Evolutionary conservation across 345 rosid species (phyloP).

Genomic region (Euphorbia pulcherrima): DNA sequence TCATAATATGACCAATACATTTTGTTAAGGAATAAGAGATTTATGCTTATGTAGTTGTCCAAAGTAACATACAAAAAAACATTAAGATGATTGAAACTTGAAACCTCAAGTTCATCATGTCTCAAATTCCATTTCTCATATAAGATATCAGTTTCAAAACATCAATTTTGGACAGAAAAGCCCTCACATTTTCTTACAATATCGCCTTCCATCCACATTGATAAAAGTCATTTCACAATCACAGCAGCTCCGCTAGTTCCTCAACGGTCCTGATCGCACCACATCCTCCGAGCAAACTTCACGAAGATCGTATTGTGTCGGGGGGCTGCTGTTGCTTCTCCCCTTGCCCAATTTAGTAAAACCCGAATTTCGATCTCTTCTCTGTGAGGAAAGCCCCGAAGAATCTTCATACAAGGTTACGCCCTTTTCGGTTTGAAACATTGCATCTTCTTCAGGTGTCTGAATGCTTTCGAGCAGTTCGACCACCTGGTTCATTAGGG

Average conservation of each 20-base stretch:
- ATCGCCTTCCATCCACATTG: slow-evolving; percentile 23
- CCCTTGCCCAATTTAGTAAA: slow-evolving; percentile 35
- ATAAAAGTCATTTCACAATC: slow-evolving; percentile 13
- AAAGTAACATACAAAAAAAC: no score
- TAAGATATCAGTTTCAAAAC: slow-evolving; percentile 8
- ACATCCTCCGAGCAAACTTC: slow-evolving; percentile 21
- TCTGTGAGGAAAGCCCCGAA: slow-evolving; percentile 18
- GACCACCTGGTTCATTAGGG: slow-evolving; percentile 79
- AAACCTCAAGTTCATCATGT: background rate
- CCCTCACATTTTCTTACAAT: slow-evolving; percentile 21
- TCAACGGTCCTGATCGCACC: slow-evolving; percentile 14
- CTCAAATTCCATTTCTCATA: slow-evolving; percentile 8
- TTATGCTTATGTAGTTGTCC: no score
- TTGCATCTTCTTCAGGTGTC: slow-evolving; percentile 41
- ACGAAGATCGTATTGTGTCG: slow-evolving; percentile 15
- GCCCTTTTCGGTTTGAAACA: slow-evolving; percentile 35
- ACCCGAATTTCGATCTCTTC: slow-evolving; percentile 17
- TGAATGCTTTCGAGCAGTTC: slow-evolving; percentile 62
- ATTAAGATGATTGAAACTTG: no score
- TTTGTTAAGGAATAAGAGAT: no score
- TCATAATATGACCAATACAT: no score
- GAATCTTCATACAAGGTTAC: slow-evolving; percentile 57
- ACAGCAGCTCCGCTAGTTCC: slow-evolving; percentile 23
- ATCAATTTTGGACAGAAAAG: slow-evolving; percentile 21
- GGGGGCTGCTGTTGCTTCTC: slow-evolving; percentile 51